A percentile compares a stretch with the other conserved stretches of the same genome.
Conservation (phyloP, 805 yeast genomes). For the Candida broadrunensis region DNA sequence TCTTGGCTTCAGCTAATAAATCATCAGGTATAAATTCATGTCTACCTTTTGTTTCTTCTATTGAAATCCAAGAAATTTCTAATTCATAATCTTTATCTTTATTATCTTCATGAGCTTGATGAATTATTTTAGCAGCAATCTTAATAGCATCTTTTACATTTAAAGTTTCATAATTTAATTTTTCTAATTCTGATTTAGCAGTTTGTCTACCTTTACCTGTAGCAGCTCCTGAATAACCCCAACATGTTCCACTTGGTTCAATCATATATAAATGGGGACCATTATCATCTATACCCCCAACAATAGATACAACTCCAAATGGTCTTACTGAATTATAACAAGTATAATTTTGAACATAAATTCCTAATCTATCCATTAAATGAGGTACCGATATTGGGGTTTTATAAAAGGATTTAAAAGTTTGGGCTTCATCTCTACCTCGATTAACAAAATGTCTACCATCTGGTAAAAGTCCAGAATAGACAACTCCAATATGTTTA, state of each 20-base stretch:
- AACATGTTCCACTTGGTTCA: slow-evolving; percentile 94
- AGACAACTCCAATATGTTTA: slow-evolving; percentile 89
- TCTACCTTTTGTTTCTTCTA: slow-evolving; percentile 69
- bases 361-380: slow-evolving; percentile 82
- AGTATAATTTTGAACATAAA: slow-evolving; percentile 92
- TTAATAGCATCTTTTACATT: slow-evolving; percentile 81
- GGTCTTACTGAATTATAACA: slow-evolving; percentile 97
- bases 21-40: slow-evolving; percentile 82
- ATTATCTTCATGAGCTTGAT: slow-evolving; percentile 94
- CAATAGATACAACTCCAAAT: slow-evolving; percentile 87
- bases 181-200: slow-evolving; percentile 96
- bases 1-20: slow-evolving; percentile 76
- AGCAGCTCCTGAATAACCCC: slow-evolving; percentile 98
- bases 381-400: slow-evolving; percentile 76
- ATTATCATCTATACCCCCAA: slow-evolving; percentile 89
- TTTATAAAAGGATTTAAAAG: slow-evolving; percentile 75
- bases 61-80: slow-evolving; percentile 87
- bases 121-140: slow-evolving; percentile 90
- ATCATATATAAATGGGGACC: slow-evolving; percentile 95
- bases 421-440: slow-evolving; percentile 87
- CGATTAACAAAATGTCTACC: slow-evolving; percentile 91
- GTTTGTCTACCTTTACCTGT: slow-evolving; percentile 97
- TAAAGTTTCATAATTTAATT: slow-evolving; percentile 69
- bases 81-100: slow-evolving; percentile 96
- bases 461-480: slow-evolving; percentile 94